Evolutionary conservation across 345 rosid genomes (phyloP), one percentile per base, ranked within the genome.

Genomic region (Corymbia maculata): DNA sequence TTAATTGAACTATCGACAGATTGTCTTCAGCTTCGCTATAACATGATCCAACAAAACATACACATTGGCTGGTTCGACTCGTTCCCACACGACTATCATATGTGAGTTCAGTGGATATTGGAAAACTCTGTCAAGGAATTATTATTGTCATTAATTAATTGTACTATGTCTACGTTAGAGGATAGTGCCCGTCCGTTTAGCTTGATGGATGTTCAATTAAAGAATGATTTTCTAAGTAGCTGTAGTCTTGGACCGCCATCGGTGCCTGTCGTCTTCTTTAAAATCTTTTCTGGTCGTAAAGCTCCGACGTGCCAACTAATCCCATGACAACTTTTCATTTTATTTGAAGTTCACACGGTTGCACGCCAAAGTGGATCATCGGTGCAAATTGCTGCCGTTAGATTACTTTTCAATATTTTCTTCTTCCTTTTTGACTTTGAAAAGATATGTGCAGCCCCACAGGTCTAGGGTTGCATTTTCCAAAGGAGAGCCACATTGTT

Each of bases 11-110:
- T 4, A 1, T 55, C 61, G 22, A 55, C 2, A 21, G 1, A 55
- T 55, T 55, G 28, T 19, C 61, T 8, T 55, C 26, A 21, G 61
- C 28, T 55, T 55, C 26, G 0, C 5, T 21, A 7, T 55, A 55
- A 26, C 0, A 55, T 55, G 26, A 8, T 55, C 4, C 0, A 0
- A 55, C 61, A 55, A 55, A 55, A 55, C 61, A 1, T 0, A 55
- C 59, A 21, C 26, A 53, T 53, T 5, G 26, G 11, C 26, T 55
- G 5, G 59, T 55, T 55, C 11, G 59, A 55, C 26, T 55, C 59
- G 21, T 55, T 55, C 21, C 59, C 59, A 21, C 11, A 55, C 59
- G 1, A 10, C 59, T 55, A 55, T 55, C 21, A 55, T 53, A 53
- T 0, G 59, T 53, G 10, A 7, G 59, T 53, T 53, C 3, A 53